Base-by-base conservation (phyloP, 2,329 filamentous ascomycete genomes). In the Calonectria hongkongensis region DNA sequence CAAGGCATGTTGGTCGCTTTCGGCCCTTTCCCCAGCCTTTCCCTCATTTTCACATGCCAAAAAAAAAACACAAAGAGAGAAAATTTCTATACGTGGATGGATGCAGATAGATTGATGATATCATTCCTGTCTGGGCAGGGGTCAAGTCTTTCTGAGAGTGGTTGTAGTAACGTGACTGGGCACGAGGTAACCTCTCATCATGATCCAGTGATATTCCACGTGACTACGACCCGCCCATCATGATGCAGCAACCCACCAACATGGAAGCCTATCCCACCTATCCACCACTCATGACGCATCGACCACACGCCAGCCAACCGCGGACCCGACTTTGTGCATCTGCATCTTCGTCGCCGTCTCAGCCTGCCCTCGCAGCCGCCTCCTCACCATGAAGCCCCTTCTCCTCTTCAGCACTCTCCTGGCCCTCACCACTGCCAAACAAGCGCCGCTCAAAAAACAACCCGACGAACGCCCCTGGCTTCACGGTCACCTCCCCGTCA, bases 401-500 rank as follows among this genome's bases (percentile, higher is more conserved):
- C n/a, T 70, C 30, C 25, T 68, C 13, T 15, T 79, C 69, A 68
- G 71, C 70, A 43, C 64, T 7, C 60, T 79, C 13, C 39, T 77
- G 56, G 72, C 72, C 51, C 68, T 79, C 62, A 18, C 75, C 16
- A 41, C 65, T 21, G 70, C 70, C n/a, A 9, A 3, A 27, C 73
- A 74, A 30, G 48, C 43, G 6, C 73, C 77, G 27, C 39, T 43
- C 15, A 39, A 45, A 45, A 43, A 62, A n/a, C 54, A 47, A 4
- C 58, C 62, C 3, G 45, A 58, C 71, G 48, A 67, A 6, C 73
- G 58, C 18, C 76, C 68, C 41, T 71, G 68, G 62, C 73, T 74
- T 39, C 74, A 69, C 71, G 74, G 74, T 65, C 76, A 76, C 48
- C 77, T 80, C 45, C 81, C 79, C 71, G 73, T 78, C 73, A 82